phyloP scores from a whole-genome alignment of 495 filamentous ascomycete species.

The Ascobolus immersus region DNA sequence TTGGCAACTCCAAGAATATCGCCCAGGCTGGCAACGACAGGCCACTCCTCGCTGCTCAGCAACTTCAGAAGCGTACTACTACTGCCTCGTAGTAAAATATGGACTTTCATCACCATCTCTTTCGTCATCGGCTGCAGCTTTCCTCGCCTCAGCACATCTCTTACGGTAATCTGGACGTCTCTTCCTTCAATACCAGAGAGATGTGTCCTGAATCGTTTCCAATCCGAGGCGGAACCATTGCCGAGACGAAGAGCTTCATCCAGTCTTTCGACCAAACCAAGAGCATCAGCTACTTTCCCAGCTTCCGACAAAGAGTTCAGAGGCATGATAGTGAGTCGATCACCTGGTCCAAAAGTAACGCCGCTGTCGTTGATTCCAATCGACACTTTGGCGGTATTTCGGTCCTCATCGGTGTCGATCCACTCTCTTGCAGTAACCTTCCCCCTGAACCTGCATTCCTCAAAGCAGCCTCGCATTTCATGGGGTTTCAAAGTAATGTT shows the following conservation, averaged over 20 bases:
- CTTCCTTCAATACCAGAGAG: constrained; percentile 11
- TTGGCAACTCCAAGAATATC: constrained; percentile 23
- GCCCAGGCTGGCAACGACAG: constrained; percentile 22
- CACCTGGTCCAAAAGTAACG: constrained; percentile 25
- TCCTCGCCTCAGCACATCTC: constrained; percentile 24
- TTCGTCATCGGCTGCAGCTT: constrained; percentile 25
- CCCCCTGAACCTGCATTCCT: constrained; percentile 25
- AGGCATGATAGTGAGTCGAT: constrained; percentile 26
- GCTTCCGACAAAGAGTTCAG: constrained; percentile 25
- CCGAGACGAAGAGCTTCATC: constrained; percentile 18
- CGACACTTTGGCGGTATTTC: constrained; percentile 23
- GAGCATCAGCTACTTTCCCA: constrained; percentile 22
- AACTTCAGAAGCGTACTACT: constrained; percentile 16
- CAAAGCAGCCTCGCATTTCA: constrained; percentile 26
- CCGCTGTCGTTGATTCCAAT: constrained; percentile 23
- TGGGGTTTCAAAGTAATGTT: constrained; percentile 21
- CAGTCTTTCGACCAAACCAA: constrained; percentile 18
- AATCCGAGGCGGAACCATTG: constrained; percentile 12
- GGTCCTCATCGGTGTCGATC: constrained; percentile 21
- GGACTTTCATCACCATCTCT: constrained; percentile 21
- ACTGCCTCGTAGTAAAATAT: constrained; percentile 8
- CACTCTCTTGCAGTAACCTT: constrained; percentile 19
- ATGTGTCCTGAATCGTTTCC: constrained; percentile 23
- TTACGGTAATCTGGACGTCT: constrained; percentile 20
- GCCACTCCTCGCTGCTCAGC: constrained; percentile 24